Evolutionary conservation across 1,139 yeast species (phyloP), one percentile per base, ranked within the genome.

Genomic region (Diutina sp.): DNA sequence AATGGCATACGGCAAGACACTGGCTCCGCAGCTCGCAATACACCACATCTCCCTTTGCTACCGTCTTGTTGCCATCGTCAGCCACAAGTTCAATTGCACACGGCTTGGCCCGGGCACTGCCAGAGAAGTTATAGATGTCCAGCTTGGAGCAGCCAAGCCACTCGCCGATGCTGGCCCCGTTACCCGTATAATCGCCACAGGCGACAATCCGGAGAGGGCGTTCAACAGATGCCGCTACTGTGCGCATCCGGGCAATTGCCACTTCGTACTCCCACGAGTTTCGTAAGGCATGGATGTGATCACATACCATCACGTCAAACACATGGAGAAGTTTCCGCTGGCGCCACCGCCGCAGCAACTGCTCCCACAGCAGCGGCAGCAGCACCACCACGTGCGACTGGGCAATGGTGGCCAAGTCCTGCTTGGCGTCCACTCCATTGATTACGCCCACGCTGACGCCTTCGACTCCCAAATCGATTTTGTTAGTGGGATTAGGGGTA

Each of bases 311-410:
- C 47, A 90, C 67, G 56, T 83, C 89, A 44, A 93, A 79, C 0
- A 80, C 68, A 59, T 86, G 90, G 4, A 91, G 73, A 55, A 84
- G 83, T 63, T 81, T 84, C 58, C 90, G 73, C 61, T 83, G 86
- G 62, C 84, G 84, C 98, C 98, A 93, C 56, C 91, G 77, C 61
- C 93, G 80, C 0, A 95, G 81, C 1, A 90, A 64, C 2, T 72
- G 62, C 60, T 88, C 91, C 73, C 90, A 87, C 60, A 88, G 91
- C 25, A 71, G 76, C 0, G 97, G 96, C 0, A 97, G 90, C 3
- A 89, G 82, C 18, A 91, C 67, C n/a, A 89, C 69, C 57, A 91
- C 67, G 65, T 89, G 91, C 58, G 83, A 79, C 29, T 72, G 69
- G 1, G 83, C 82, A 32, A 50, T 50, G 28, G 53, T 50, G 14